Base-by-base conservation (phyloP, 108 stramenopile genomes). In the Nitzschia sp. region DNA sequence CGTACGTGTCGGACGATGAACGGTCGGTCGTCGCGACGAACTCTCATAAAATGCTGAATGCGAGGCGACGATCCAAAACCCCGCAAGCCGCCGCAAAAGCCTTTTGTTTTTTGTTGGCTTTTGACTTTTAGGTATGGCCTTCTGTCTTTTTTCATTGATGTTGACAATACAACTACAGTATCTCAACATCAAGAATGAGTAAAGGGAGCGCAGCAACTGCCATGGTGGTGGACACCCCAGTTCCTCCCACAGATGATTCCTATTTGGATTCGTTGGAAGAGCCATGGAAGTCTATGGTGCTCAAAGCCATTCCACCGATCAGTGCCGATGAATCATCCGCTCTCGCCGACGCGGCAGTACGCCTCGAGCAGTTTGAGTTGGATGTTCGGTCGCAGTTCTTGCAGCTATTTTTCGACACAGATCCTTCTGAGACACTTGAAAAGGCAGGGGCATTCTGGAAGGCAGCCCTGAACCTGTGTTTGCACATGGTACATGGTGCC, bases 401-500 rank as follows among this genome's bases (percentile, higher is more conserved):
- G 19, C 17, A 68, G 61, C 21, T 68, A 3, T 55, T 68, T 17
- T n/a, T 50, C 6, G 57, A 76, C 23, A 16, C 1, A 11, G 36
- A 50, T 0, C 33, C 60, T 46, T 16, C 17, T 9, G n/a, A 23
- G 9, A 28, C 26, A 8, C 48, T 57, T 13, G 50, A 53, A 16
- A 27, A 46, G 17, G 36, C 69, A 32, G 73, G 68, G 13, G 30
- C 28, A 0, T 69, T 54, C 55, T 80, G 79, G 79, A 73, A 66
- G 53, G 30, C 62, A 19, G 36, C 69, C 0, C 52, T 73, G 29
- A 27, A 70, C 15, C 8, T 80, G 17, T 80, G 79, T 41, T 41
- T 57, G 11, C 72, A 80, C 50, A 41, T 80, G 45, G 64, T 80
- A 1, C 48, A 80, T 35, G 34, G 61, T 54, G 63, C 74, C 27